Conservation (phyloP, 257 asterid genomes). For the Nicotiana knightiana region DNA sequence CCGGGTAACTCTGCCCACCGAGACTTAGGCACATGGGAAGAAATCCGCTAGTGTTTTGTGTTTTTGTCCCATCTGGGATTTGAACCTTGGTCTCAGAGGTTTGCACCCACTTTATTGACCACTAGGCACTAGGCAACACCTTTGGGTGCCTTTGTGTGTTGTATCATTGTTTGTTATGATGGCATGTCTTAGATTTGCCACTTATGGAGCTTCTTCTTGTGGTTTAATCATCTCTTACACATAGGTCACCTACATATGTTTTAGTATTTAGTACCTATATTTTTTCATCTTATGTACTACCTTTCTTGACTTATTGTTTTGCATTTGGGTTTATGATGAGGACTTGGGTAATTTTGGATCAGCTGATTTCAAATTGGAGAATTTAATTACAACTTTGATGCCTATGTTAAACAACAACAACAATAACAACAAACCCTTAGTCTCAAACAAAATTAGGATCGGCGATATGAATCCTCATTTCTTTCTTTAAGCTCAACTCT, state of each 20-base stretch:
- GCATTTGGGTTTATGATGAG: neutral
- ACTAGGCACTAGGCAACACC: neutral
- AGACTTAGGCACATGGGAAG: neutral
- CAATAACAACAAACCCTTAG: too few relatives aligned
- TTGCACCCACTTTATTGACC: neutral
- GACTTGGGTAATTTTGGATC: neutral
- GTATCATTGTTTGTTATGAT: neutral
- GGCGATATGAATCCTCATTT: too few relatives aligned
- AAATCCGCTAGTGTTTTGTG: neutral
- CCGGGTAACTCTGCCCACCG: neutral
- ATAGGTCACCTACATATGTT: neutral
- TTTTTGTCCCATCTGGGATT: neutral
- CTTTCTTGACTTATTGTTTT: neutral
- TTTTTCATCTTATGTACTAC: neutral
- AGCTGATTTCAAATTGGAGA: neutral
- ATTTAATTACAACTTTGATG: neutral
- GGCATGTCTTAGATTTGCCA: neutral
- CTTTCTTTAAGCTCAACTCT: too few relatives aligned
- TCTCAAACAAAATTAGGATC: too few relatives aligned
- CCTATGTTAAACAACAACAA: neutral
- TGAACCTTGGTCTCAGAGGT: neutral
- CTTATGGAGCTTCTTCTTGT: neutral
- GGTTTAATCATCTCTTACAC: neutral
- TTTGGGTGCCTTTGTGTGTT: neutral
- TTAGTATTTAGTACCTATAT: neutral